phyloP scores from a whole-genome alignment of 2,329 filamentous ascomycete species.

The Clonostachys solani region DNA sequence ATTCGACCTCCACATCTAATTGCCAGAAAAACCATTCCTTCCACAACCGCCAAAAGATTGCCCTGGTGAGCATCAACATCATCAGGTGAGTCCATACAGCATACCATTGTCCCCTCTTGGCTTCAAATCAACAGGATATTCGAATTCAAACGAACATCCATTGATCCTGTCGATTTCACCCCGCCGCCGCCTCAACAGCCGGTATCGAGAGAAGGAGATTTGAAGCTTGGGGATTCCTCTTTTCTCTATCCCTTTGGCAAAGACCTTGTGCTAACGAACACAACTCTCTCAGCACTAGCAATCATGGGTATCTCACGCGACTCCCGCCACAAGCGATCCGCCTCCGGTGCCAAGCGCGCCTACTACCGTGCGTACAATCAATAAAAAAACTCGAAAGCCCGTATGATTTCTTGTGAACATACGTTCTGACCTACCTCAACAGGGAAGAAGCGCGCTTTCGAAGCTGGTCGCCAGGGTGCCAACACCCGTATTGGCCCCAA shows the following conservation, averaged over 20 bases:
- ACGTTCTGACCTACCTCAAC: conserved; percentile 71
- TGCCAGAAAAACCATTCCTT: conserved; percentile 30
- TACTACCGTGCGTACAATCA: conserved; percentile 70
- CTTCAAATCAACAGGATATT: background rate
- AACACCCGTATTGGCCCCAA: conserved; percentile 98
- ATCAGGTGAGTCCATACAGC: conserved; percentile 38
- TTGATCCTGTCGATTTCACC: background rate
- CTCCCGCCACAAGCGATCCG: conserved; percentile 99
- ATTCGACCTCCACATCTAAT: conserved; percentile 22
- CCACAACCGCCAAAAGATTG: conserved; percentile 37
- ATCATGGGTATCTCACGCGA: conserved; percentile 99
- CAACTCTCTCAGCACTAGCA: conserved; percentile 46
- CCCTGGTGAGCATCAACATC: conserved; percentile 40
- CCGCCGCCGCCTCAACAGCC: background rate
- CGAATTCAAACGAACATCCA: background rate
- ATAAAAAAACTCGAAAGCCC: conserved; percentile 53
- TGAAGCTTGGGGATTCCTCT: background rate
- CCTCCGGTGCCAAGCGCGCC: conserved; percentile 96
- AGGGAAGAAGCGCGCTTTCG: conserved; percentile 98
- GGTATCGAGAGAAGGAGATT: background rate
- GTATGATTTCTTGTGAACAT: conserved; percentile 48
- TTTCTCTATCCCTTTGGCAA: background rate
- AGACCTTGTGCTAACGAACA: conserved; percentile 12
- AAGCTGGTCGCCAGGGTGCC: conserved; percentile 98
- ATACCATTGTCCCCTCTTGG: background rate